Evolutionary conservation across 169 alveolate species (phyloP).

Genomic region (Plasmodium inui): DNA sequence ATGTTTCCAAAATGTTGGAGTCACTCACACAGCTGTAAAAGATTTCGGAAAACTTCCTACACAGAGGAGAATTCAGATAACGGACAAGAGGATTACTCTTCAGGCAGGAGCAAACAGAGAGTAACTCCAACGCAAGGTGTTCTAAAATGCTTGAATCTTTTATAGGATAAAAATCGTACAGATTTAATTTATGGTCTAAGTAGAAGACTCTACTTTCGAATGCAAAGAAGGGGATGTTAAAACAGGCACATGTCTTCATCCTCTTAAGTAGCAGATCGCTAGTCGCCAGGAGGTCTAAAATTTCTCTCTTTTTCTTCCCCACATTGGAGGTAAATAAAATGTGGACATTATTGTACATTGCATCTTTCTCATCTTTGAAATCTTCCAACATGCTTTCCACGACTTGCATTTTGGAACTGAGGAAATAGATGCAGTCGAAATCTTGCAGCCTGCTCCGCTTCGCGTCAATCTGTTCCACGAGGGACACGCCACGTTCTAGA

Average conservation of each 20-base stretch:
- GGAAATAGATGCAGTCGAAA: conserved; percentile 82
- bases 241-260: conserved; percentile 80
- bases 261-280: conserved; percentile 64
- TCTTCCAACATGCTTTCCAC: conserved; percentile 76
- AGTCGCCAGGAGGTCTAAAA: conserved; percentile 77
- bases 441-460: conserved; percentile 82
- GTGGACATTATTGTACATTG: conserved; percentile 77
- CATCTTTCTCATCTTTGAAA: conserved; percentile 73
- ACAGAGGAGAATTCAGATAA: conserved; percentile 28
- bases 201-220: conserved; percentile 85
- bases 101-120: conserved; percentile 48
- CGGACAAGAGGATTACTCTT: conserved; percentile 20
- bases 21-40: conserved; percentile 7
- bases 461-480: conserved; percentile 82
- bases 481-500: conserved; percentile 87
- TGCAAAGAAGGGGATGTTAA: conserved; percentile 85
- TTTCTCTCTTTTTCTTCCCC: conserved; percentile 38
- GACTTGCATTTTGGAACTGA: conserved; percentile 72
- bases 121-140: conserved; percentile 6
- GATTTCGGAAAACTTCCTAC: conserved; percentile 45
- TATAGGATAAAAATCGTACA: conserved; percentile 62
- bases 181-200: conserved; percentile 64
- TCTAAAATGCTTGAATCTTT: conserved; percentile 20
- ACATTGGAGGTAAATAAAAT: conserved; percentile 81
- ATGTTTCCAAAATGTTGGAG: conserved; percentile 1